Percentiles rank a stretch among this genome's conserved stretches.
phyloP scores from a whole-genome alignment of 164 flowering plant genomes.

The Aristolochia contorta region DNA sequence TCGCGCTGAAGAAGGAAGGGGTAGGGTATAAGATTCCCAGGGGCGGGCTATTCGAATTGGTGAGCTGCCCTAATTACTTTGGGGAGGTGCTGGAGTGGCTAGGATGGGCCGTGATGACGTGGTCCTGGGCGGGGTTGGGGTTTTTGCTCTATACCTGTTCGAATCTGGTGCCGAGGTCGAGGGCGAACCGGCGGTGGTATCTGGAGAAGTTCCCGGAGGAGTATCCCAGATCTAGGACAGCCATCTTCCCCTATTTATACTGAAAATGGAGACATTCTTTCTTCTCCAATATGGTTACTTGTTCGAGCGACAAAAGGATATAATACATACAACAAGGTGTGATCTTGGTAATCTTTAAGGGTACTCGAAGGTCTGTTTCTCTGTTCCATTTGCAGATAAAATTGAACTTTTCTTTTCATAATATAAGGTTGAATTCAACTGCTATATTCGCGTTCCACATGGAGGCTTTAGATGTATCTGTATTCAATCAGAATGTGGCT shows the following conservation, averaged over 20 bases:
- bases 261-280: conserved; percentile 12
- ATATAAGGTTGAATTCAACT: no score
- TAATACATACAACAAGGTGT: no score
- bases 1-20: conserved; percentile 34
- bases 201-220: conserved; percentile 75
- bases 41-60: conserved; percentile 75
- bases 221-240: conserved; percentile 70
- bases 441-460: no score
- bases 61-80: conserved; percentile 81
- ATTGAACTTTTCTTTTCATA: no score
- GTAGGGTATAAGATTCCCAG: conserved; percentile 67
- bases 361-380: no score
- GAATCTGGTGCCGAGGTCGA: conserved; percentile 76
- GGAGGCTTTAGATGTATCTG: no score
- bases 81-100: conserved; percentile 93
- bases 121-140: conserved; percentile 75
- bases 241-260: conserved; percentile 70
- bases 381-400: no score
- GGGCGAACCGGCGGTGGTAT: conserved; percentile 66
- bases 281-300: no score
- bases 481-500: no score
- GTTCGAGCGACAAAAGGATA: no score
- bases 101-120: conserved; percentile 80
- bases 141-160: conserved; percentile 77
- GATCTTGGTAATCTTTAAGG: no score